These are phyloP conservation scores for Serendipita sp. DNA, from an alignment of 768 basidiomycete genomes.

Conservation along the genomic window DNA sequence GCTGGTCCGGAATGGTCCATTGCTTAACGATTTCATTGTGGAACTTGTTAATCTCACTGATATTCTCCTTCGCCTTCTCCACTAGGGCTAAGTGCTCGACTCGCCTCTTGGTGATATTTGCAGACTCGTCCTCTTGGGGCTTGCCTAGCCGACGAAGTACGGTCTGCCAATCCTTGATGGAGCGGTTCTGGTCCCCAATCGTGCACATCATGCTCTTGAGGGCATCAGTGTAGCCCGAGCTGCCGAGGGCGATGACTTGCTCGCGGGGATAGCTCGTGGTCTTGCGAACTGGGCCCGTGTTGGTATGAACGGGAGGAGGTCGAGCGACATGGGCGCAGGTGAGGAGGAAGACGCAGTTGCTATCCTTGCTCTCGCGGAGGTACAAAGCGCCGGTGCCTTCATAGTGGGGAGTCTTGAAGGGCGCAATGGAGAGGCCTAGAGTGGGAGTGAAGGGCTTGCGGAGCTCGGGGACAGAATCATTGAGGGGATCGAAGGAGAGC, in stretches of 20 bases:
- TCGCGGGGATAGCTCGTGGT: conserved; percentile 11
- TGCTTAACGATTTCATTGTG: conserved; percentile 18
- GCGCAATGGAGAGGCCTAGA: conserved; percentile 24
- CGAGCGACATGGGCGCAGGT: conserved; percentile 23
- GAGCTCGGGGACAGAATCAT: conserved; percentile 16
- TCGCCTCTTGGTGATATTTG: conserved; percentile 11
- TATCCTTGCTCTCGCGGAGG: conserved; percentile 16
- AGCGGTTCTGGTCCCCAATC: conserved; percentile 11
- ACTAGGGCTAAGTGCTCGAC: conserved; percentile 15
- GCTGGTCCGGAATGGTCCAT: conserved; percentile 13
- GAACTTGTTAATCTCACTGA: conserved; percentile 15
- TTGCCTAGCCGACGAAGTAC: conserved; percentile 14
- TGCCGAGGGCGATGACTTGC: conserved; percentile 18
- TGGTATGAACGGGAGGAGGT: conserved; percentile 18
- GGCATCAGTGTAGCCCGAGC: conserved; percentile 15
- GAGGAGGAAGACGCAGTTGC: conserved; percentile 17
- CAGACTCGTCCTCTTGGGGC: conserved; percentile 12
- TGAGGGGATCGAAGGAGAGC: conserved; percentile 15
- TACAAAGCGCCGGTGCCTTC: conserved; percentile 26
- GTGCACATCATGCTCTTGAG: conserved; percentile 17
- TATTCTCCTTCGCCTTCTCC: conserved; percentile 11
- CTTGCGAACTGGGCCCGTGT: conserved; percentile 14
- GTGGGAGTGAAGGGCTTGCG: conserved; percentile 22
- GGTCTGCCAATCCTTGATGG: conserved; percentile 15
- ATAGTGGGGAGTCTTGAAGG: conserved; percentile 16